phyloP scores from a whole-genome alignment of 2,329 filamentous ascomycete genomes.

The Didymella arachidicola region DNA sequence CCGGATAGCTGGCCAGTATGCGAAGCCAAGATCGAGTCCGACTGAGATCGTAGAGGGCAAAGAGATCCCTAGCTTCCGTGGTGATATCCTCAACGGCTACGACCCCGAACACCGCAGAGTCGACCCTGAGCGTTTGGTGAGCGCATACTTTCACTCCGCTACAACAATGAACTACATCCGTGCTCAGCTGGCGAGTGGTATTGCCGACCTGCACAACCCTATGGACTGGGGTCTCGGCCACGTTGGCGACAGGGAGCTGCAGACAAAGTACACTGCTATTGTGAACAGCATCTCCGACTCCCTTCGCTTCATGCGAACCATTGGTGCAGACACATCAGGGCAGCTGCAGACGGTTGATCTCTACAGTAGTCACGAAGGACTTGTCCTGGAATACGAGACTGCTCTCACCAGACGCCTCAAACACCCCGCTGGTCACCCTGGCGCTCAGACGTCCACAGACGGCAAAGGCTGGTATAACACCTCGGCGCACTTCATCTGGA shows the following conservation, averaged over 20 bases:
- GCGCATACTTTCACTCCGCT: conserved; percentile 94
- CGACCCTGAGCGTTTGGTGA: conserved; percentile 83
- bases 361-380: conserved; percentile 93
- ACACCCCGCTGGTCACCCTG: conserved; percentile 62
- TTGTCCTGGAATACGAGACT: conserved; percentile 94
- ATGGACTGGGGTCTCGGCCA: conserved; percentile 95
- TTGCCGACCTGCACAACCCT: conserved; percentile 92
- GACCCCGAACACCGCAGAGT: conserved; percentile 76
- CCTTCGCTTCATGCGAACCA: conserved; percentile 90
- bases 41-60: conserved; percentile 82
- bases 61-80: conserved; percentile 87
- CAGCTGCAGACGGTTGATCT: conserved; percentile 92
- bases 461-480: conserved; percentile 85
- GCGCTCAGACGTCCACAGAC: conserved; percentile 38
- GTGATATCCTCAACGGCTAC: conserved; percentile 95
- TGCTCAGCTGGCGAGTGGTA: conserved; percentile 81
- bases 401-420: conserved; percentile 77
- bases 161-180: conserved; percentile 94
- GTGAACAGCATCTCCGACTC: conserved; percentile 89
- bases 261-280: conserved; percentile 84
- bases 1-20: conserved; percentile 96
- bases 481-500: conserved; percentile 97
- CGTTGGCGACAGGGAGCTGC: conserved; percentile 81
- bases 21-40: conserved; percentile 90
- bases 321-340: conserved; percentile 85